Evolutionary conservation across 2,329 filamentous ascomycete genomes (phyloP), one percentile per base, ranked within the genome.

Genomic region (Aureobasidium sp.): DNA sequence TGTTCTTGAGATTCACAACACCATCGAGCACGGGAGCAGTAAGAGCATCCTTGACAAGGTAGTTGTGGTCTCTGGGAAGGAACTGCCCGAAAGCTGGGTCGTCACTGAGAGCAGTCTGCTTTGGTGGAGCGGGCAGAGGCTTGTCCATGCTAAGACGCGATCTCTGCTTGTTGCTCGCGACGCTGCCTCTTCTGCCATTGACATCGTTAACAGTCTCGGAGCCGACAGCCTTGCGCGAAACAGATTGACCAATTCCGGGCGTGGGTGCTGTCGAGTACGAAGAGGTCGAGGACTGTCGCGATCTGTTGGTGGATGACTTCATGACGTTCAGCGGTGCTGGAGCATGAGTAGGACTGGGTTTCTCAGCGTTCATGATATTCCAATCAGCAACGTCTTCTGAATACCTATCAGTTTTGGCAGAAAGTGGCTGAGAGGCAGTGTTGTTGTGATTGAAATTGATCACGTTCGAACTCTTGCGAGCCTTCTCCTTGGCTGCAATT

Each of bases 361-460:
- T 61, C 27, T 62, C 47, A 72, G 49, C 29, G 7, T 57, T 47
- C 34, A 49, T 51, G 37, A 84, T 74, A 64, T 87, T 87, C 37
- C 85, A 77, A 65, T 86, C 83, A 1, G 84, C 84, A 1, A 87
- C 83, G 68, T 87, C 84, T 69, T 87, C 85, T 17, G 82, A 83
- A 66, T 83, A 86, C 20, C 63, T 63, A 51, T 62, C 62, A 31
- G 63, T 45, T 59, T 34, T 47, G 25, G 2, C 8, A 29, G 55
- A 59, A n/a, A 59, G 55, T 48, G 55, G 55, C 34, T 59, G 55
- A 39, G 42, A 34, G 7, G 42, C 41, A 48, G 41, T 22, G 20
- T 42, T 37, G 42, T 36, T 36, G 42, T 42, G 31, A 29, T 48
- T 58, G 55, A 47, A 36, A 17, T 39, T 39, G 27, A 67, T 51